Evolutionary conservation across 2,329 filamentous ascomycete genomes (phyloP), one percentile per base, ranked within the genome.

Genomic region (Hymenoscyphus fructigenus): DNA sequence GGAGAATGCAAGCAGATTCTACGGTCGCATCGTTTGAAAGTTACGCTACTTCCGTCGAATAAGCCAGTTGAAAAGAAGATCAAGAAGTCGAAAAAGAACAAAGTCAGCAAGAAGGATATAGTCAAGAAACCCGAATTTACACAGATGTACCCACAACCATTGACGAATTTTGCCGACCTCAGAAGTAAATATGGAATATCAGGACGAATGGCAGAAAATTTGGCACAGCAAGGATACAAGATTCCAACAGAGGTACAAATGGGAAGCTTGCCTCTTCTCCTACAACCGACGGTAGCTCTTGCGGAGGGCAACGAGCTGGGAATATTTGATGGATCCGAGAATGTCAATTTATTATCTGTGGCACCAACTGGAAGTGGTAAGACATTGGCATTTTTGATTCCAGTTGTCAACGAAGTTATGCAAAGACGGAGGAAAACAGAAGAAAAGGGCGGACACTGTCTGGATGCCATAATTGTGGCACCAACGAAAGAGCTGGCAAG

Each of bases 361-460:
- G 95, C 95, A 2, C 95, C 95, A 1, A 99, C 95, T 0, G 95
- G 95, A 28, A 98, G 94, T 76, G 95, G 95, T 56, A 99, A 99
- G 82, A 99, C 95, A 0, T 81, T 99, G 68, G 92, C 93, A 20
- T 99, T 97, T 73, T 78, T 98, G 72, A 91, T 99, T 53, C 93
- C 94, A 0, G 84, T 93, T 2, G 88, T 99, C 71, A 90, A 96
- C 74, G 84, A 86, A 57, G 88, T 96, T 53, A 81, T 91, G 70
- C 82, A 84, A 66, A 79, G 84, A 61, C 82, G 47, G 78, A 82
- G 70, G 76, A 74, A 41, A 60, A 71, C 57, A 58, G 69, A 60
- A 71, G 65, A 71, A 74, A 75, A 56, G 74, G 84, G 75, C 63
- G 76, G 81, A 3, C 84, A 86, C 67, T 78, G 82, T 12, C 79